Percentiles rank a stretch among this genome's conserved stretches.
phyloP scores from a whole-genome alignment of 2,329 filamentous ascomycete species.

The Biscogniauxia mediterranea region DNA sequence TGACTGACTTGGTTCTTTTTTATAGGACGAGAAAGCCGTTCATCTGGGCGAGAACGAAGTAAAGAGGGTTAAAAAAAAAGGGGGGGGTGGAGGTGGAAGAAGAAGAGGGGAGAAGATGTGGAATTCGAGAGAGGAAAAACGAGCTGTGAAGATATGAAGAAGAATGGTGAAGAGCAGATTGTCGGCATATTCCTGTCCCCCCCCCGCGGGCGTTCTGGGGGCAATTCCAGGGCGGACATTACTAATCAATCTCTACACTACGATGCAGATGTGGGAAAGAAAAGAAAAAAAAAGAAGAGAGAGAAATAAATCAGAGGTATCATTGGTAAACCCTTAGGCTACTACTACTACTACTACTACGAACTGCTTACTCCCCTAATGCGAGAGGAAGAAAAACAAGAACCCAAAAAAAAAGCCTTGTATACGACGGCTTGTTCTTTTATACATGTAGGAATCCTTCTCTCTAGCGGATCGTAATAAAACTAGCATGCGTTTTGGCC shows the following conservation, averaged over 20 bases:
- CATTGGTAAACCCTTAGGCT: conserved; percentile 1
- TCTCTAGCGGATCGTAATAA: not conserved
- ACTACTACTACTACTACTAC: not conserved
- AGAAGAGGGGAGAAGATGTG: not conserved
- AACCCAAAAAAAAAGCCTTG: not conserved
- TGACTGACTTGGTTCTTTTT: not conserved
- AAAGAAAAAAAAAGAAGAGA: not conserved
- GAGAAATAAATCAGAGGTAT: conserved; percentile 4
- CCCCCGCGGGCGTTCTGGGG: too few species aligned
- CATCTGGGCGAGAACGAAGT: conserved; percentile 45
- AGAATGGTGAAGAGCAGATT: too few species aligned
- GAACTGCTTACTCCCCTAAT: too few species aligned
- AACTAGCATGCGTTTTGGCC: not conserved
- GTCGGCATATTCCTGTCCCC: too few species aligned
- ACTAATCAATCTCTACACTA: too few species aligned
- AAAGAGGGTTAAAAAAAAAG: conserved; percentile 22
- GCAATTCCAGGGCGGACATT: too few species aligned
- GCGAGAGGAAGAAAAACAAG: too few species aligned
- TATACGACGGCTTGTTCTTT: not conserved
- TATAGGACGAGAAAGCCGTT: conserved; percentile 57
- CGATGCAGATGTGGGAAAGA: not conserved
- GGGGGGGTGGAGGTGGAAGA: conserved; percentile 9
- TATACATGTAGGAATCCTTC: not conserved
- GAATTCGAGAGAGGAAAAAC: conserved; percentile 6
- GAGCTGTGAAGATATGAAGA: conserved; percentile 3